Conservation (phyloP, 352 stramenopile genomes). For the Achlya hypogyna region DNA sequence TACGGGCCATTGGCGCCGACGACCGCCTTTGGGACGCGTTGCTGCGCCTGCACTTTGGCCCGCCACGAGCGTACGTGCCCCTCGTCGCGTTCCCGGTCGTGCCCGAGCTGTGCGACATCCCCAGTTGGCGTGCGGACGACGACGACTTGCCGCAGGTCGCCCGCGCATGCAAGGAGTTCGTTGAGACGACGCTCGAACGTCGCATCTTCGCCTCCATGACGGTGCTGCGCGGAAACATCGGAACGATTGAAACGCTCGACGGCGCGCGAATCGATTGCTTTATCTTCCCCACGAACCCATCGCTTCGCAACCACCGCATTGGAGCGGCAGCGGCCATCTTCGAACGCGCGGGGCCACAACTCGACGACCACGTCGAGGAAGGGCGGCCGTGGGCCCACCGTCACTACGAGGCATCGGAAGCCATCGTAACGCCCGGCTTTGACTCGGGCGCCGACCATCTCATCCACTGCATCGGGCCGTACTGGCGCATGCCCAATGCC, state of each 20-base stretch:
- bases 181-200: slow-evolving; percentile 4
- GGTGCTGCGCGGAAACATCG: slow-evolving; percentile 32
- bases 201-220: slow-evolving; percentile 14
- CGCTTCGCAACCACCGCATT: slow-evolving; percentile 32
- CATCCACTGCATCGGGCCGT: slow-evolving; percentile 50
- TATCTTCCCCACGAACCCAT: slow-evolving; percentile 37
- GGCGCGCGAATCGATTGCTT: slow-evolving; percentile 33
- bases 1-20: background rate
- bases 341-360: slow-evolving; percentile 28
- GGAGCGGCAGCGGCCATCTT: slow-evolving; percentile 38
- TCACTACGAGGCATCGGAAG: slow-evolving; percentile 26
- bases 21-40: background rate
- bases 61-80: background rate
- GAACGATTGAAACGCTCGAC: slow-evolving; percentile 27
- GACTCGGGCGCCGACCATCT: slow-evolving; percentile 39
- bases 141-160: background rate
- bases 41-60: background rate
- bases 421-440: slow-evolving; percentile 38
- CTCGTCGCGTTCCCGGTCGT: background rate
- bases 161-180: background rate
- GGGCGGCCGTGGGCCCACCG: slow-evolving; percentile 22
- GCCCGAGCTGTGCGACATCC: background rate
- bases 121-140: background rate
- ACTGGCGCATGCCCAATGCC: slow-evolving; percentile 22
- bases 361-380: slow-evolving; percentile 32